Evolutionary conservation across 73 alveolate genomes (phyloP).

Genomic region (Tetrahymena malaccensis): DNA sequence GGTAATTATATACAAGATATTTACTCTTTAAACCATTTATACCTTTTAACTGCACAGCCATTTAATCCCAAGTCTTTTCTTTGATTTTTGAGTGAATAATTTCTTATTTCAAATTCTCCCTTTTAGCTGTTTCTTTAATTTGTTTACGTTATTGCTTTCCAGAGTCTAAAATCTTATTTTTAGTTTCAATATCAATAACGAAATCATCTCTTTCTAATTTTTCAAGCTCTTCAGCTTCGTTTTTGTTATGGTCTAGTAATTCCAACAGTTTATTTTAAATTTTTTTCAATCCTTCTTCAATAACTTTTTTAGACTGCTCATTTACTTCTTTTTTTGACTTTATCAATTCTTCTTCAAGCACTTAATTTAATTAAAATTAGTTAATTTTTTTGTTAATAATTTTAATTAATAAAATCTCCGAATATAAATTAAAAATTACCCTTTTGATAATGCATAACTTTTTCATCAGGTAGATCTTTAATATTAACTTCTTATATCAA

Average conservation of each 20-base stretch:
- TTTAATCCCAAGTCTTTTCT: slow-evolving; percentile 71
- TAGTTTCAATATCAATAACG: slow-evolving; percentile 82
- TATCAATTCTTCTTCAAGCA: slow-evolving; percentile 51
- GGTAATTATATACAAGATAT: slow-evolving; percentile 54
- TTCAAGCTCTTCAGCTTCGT: slow-evolving; percentile 78
- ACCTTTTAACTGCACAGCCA: slow-evolving; percentile 57
- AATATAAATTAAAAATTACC: not conserved
- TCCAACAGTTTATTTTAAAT: slow-evolving; percentile 66
- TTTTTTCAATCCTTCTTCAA: slow-evolving; percentile 61
- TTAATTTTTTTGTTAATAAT: slow-evolving; percentile 26
- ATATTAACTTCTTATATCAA: not conserved
- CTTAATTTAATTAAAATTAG: slow-evolving; percentile 44
- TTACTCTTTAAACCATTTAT: slow-evolving; percentile 54
- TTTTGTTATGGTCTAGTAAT: slow-evolving; percentile 73
- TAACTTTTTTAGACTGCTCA: slow-evolving; percentile 58
- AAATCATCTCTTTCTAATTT: slow-evolving; percentile 85
- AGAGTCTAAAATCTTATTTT: slow-evolving; percentile 62
- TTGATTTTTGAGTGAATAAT: slow-evolving; percentile 54
- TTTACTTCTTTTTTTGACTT: slow-evolving; percentile 50
- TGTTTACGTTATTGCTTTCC: slow-evolving; percentile 73
- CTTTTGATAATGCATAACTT: slow-evolving; percentile 38
- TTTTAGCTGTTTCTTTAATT: slow-evolving; percentile 66
- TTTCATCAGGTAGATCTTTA: slow-evolving; percentile 44
- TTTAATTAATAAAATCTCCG: no score
- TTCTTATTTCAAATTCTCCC: slow-evolving; percentile 56